Conservation (phyloP, 345 rosid species). For the Theobroma cacao region DNA sequence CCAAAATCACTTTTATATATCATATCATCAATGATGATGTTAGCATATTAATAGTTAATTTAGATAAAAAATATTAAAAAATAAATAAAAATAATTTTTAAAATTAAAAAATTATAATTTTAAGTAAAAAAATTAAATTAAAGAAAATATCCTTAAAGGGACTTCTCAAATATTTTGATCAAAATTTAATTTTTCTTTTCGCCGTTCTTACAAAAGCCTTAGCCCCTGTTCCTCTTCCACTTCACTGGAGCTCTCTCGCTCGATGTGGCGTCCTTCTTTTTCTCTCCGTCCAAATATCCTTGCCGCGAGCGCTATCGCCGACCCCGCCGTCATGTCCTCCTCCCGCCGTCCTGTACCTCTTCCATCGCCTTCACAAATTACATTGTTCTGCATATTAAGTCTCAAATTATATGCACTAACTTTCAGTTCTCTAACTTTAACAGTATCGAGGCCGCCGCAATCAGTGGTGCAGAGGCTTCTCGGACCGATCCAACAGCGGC, state of each 20-base stretch:
- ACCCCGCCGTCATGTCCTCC: slow-evolving; percentile 43
- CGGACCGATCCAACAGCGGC: slow-evolving; percentile 36
- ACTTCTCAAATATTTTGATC: too few relatives aligned
- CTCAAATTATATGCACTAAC: neutral
- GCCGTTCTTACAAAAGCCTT: neutral
- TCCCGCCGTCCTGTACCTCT: slow-evolving; percentile 45
- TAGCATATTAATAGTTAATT: too few relatives aligned
- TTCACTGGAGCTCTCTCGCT: neutral
- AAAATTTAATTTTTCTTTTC: too few relatives aligned
- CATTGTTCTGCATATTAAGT: neutral
- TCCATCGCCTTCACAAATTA: neutral
- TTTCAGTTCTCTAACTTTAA: neutral
- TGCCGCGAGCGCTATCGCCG: slow-evolving; percentile 25
- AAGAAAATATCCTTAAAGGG: too few relatives aligned
- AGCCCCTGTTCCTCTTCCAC: neutral
- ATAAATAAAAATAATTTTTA: too few relatives aligned
- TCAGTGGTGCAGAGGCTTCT: slow-evolving; percentile 53
- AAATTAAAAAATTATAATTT: too few relatives aligned
- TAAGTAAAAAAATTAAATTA: too few relatives aligned
- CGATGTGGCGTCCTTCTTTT: slow-evolving; percentile 39
- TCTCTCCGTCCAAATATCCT: slow-evolving; percentile 14
- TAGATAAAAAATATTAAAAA: too few relatives aligned
- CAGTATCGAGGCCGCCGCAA: slow-evolving; percentile 65
- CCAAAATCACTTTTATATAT: too few relatives aligned
- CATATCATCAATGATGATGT: too few relatives aligned